These are phyloP conservation scores for Arctium minus DNA, from an alignment of 129 eudicot genomes.

Conservation along the genomic window DNA sequence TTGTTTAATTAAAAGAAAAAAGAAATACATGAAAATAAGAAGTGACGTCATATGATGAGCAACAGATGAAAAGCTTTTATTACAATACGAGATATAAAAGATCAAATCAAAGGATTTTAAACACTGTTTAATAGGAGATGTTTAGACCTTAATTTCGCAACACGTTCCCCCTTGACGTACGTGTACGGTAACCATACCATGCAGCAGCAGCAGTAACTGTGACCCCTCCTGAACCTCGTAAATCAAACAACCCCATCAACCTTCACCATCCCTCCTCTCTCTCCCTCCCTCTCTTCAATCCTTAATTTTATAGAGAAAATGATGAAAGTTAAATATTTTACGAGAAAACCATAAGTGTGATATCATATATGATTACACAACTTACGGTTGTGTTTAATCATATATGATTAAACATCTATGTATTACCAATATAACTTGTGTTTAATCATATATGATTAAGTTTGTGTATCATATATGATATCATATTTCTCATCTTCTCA, in stretches of 20 bases:
- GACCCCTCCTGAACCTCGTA: constrained; percentile 36
- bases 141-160: constrained; percentile 24
- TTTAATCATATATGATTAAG: too few relatives aligned
- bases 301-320: too few relatives aligned
- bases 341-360: too few relatives aligned
- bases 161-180: not conserved
- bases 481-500: too few relatives aligned
- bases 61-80: not conserved
- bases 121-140: constrained; percentile 22
- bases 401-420: too few relatives aligned
- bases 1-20: not conserved
- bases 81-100: not conserved
- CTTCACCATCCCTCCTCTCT: not conserved
- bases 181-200: not conserved
- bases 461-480: too few relatives aligned
- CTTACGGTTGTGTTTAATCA: too few relatives aligned
- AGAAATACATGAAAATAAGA: not conserved
- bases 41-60: constrained; percentile 16
- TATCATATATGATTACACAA: too few relatives aligned
- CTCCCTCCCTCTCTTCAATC: too few relatives aligned
- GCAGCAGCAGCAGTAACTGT: constrained; percentile 1
- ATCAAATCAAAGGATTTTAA: constrained; percentile 29
- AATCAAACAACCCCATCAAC: constrained; percentile 24
- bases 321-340: too few relatives aligned
- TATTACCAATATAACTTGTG: too few relatives aligned